Base-by-base conservation (phyloP, 306 rosid species). In the Dalbergia oliveri region DNA sequence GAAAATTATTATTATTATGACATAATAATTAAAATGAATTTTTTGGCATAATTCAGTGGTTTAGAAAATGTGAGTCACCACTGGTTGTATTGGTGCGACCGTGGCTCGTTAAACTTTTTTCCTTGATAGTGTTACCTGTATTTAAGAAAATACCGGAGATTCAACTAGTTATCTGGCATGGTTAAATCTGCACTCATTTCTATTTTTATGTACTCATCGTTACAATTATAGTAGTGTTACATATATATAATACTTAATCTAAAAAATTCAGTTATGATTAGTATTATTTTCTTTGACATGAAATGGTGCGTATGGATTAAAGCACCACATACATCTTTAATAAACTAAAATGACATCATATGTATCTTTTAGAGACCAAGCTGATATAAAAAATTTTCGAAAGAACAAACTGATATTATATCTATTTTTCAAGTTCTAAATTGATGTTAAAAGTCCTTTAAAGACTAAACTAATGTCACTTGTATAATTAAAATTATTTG, bases 141-240 rank as follows among this genome's bases (percentile, higher is more conserved):
- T 72, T 65, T 63, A 79, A 83, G 77, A 63, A 83, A 79, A 82
- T 68, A 57, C 15, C 79, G 72, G 83, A 78, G 86, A 78, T 66
- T 62, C 62, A 78, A 83, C 80, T 66, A 39, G 47, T 33, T 73
- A 16, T 35, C 60, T 78, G 8, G 73, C 72, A 67, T 78, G 83
- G 8, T 72, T 49, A 73, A 66, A 35, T 78, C 86, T 78, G 13
- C 65, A 39, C 58, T 7, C 33, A 21, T 78, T 44, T 66, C 86
- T 83, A 83, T 58, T 72, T 81, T 75, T 54, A 73, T 45, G 10
- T 45, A 54, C 15, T 35, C 0, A 64, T 74, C 3, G 47, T 43
- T 74, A 5, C 19, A 58, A 58, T 74, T 35, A 68, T 80, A 39
- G 11, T 35, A 8, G 26, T 56, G 23, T 26, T 56, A 35, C 41